These are phyloP conservation scores for Chiua sp. DNA, from an alignment of 1,284 basidiomycete species.

Conservation along the genomic window DNA sequence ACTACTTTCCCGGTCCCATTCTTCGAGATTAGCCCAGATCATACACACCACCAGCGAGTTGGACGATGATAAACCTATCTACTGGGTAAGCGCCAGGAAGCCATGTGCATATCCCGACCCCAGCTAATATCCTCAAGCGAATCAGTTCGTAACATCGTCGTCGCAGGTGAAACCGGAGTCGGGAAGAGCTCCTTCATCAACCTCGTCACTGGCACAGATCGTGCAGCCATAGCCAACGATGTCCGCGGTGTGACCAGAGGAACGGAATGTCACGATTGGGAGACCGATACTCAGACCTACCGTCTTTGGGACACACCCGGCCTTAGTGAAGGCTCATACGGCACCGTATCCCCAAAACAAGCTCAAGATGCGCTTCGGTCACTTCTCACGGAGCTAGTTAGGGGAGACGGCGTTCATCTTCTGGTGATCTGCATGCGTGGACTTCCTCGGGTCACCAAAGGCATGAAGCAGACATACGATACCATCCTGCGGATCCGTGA, in stretches of 20 bases:
- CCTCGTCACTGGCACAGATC: constrained; percentile 27
- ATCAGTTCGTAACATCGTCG: constrained; percentile 35
- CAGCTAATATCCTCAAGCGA: constrained; percentile 21
- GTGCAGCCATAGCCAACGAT: constrained; percentile 33
- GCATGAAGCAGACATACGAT: constrained; percentile 36
- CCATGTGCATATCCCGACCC: background rate
- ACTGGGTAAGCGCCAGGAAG: constrained; percentile 7
- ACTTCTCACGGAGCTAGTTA: constrained; percentile 31
- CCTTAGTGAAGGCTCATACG: constrained; percentile 34
- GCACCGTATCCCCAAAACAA: constrained; percentile 30
- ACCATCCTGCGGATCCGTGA: constrained; percentile 29
- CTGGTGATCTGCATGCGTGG: constrained; percentile 39
- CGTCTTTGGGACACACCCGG: constrained; percentile 41
- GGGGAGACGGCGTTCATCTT: constrained; percentile 34
- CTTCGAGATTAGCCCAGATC: background rate
- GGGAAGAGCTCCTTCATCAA: constrained; percentile 41
- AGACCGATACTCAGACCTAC: constrained; percentile 23
- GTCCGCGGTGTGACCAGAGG: constrained; percentile 36
- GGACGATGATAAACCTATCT: constrained; percentile 14
- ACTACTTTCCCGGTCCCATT: background rate
- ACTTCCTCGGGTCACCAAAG: constrained; percentile 31
- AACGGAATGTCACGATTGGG: constrained; percentile 29
- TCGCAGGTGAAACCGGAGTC: constrained; percentile 36
- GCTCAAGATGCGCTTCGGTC: constrained; percentile 34
- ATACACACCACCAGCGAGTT: too few relatives aligned